Base-by-base conservation (phyloP, 176 grass and related monocot genomes). In the Oryza glumipatula region DNA sequence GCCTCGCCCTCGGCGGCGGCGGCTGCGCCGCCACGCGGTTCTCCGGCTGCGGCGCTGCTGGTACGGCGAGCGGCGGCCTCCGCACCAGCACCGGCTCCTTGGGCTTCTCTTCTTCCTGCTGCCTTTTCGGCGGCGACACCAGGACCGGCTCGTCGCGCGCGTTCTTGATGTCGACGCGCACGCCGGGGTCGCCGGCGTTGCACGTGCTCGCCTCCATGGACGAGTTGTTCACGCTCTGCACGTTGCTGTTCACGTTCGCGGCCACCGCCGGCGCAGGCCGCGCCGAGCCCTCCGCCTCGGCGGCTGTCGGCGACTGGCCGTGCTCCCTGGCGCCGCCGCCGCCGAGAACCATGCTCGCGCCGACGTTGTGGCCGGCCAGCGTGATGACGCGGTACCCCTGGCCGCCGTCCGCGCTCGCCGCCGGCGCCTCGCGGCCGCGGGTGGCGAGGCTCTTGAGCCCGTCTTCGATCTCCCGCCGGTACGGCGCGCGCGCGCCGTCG, bases 161-260 rank as follows among this genome's bases (percentile, higher is more conserved):
- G 79, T 64, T 86, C 84, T 86, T 86, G 68, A 92, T 44, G 22
- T 92, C 83, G 65, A 98, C 33, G 64, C 85, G 93, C 56, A 98
- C 87, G 5, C 93, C 93, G 43, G 96, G 93, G 80, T 90, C 79
- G 48, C 89, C 88, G 21, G 77, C 80, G 85, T 54, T 84, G 80
- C 89, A 93, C 26, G 91, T 90, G 87, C 96, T 94, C 23, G 67
- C 79, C 28, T 98, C 91, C 74, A 98, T 75, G 4, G 92, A 43
- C 16, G 96, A 98, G 89, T 98, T 98, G 80, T 95, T 98, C 84
- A 95, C 92, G 43, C 69, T 91, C 77, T 98, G 93, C 58, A 98
- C 89, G 61, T 98, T 98, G 80, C 84, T 98, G 72, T 98, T 98
- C 47, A 98, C 83, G 75, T 89, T 93, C 19, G 89, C n/a, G 56